Evolutionary conservation across 164 flowering plant species (phyloP).

Genomic region (grape (Vitis vinifera)): ASM3070453v1 NC_081812.1:16069001-16069500

Average conservation of each 20-base stretch:
- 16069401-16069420: constrained; percentile 27
- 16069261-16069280: constrained; percentile 31
- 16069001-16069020: constrained; percentile 78
- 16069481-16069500: constrained; percentile 37
- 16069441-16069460: constrained; percentile 38
- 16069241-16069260: constrained; percentile 21
- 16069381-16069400: constrained; percentile 34
- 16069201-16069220: constrained; percentile 69
- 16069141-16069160: constrained; percentile 25
- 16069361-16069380: background rate
- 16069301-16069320: too few relatives aligned
- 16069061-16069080: constrained; percentile 60
- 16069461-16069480: constrained; percentile 29
- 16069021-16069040: constrained; percentile 74
- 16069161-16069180: constrained; percentile 67
- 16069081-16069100: background rate
- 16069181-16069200: constrained; percentile 73
- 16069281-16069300: constrained; percentile 31
- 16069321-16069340: too few relatives aligned
- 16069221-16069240: constrained; percentile 23
- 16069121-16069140: background rate
- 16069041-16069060: constrained; percentile 67
- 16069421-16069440: constrained; percentile 20
- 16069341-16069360: too few relatives aligned
- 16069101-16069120: too few relatives aligned